phyloP scores from a whole-genome alignment of 768 basidiomycete genomes.

The Lactarius quietus region DNA sequence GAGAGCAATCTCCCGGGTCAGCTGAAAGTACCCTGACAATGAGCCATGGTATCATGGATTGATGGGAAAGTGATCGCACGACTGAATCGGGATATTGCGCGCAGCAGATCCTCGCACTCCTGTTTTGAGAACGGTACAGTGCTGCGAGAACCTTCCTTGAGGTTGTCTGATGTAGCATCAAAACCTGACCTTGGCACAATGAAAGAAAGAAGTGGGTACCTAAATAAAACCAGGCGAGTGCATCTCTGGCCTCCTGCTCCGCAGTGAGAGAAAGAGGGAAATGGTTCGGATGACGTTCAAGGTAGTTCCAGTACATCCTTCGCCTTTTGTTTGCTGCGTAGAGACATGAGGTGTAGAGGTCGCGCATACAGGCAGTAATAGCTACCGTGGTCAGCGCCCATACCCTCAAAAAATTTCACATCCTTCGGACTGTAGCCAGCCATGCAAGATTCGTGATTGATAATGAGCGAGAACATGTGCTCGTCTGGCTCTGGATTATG shows the following conservation, averaged over 20 bases:
- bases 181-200: background rate
- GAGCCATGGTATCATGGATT: background rate
- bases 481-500: constrained; percentile 29
- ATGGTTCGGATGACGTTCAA: constrained; percentile 49
- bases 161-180: constrained; percentile 42
- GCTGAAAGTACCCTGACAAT: background rate
- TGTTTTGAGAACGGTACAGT: constrained; percentile 50
- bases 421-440: constrained; percentile 39
- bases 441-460: constrained; percentile 48
- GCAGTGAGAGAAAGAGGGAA: constrained; percentile 41
- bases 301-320: constrained; percentile 50
- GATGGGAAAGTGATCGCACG: constrained; percentile 9
- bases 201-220: constrained; percentile 24
- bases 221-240: constrained; percentile 49
- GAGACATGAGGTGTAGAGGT: constrained; percentile 8
- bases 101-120: constrained; percentile 50
- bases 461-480: constrained; percentile 37
- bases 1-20: constrained; percentile 32
- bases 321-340: constrained; percentile 29
- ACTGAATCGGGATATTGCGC: constrained; percentile 29
- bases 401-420: constrained; percentile 16
- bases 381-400: constrained; percentile 9
- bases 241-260: constrained; percentile 45
- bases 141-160: constrained; percentile 43
- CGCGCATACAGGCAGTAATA: constrained; percentile 26